Evolutionary conservation across 345 rosid species (phyloP).

Genomic region (Citrus maxima): DNA sequence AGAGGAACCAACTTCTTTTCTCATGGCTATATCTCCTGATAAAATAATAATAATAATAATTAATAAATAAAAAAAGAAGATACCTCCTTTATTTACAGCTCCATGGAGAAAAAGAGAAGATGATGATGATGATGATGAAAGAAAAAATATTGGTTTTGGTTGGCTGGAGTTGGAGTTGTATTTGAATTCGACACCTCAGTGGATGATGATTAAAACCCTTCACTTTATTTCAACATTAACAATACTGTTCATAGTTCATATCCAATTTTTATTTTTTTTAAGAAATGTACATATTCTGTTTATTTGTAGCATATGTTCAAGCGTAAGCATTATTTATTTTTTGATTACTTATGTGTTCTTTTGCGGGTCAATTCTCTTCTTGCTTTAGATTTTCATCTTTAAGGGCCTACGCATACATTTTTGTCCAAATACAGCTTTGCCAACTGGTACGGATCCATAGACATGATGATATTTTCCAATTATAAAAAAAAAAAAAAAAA

Average conservation of each 20-base stretch:
- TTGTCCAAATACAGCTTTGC: not conserved
- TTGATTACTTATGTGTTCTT: not conserved
- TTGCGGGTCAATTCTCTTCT: not conserved
- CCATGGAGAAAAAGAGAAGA: not conserved
- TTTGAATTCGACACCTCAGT: not conserved
- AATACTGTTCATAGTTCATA: not conserved
- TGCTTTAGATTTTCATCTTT: not conserved
- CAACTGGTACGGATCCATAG: not conserved
- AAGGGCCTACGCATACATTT: not conserved
- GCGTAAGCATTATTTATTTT: not conserved
- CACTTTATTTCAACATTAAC: not conserved
- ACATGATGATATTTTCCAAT: not conserved
- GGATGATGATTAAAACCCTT: slow-evolving; percentile 12
- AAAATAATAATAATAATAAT: too few relatives aligned
- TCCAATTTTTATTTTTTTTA: too few relatives aligned
- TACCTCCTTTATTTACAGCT: not conserved
- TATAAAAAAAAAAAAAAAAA: too few relatives aligned
- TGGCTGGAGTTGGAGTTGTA: slow-evolving; percentile 1
- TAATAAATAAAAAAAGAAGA: not conserved
- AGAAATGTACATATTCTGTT: not conserved
- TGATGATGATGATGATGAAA: not conserved
- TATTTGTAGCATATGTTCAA: not conserved
- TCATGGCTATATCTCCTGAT: not conserved
- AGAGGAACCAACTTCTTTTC: slow-evolving; percentile 21
- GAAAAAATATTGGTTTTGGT: not conserved